Conservation (phyloP, 495 filamentous ascomycete species). For the Filosporella fistucella region DNA sequence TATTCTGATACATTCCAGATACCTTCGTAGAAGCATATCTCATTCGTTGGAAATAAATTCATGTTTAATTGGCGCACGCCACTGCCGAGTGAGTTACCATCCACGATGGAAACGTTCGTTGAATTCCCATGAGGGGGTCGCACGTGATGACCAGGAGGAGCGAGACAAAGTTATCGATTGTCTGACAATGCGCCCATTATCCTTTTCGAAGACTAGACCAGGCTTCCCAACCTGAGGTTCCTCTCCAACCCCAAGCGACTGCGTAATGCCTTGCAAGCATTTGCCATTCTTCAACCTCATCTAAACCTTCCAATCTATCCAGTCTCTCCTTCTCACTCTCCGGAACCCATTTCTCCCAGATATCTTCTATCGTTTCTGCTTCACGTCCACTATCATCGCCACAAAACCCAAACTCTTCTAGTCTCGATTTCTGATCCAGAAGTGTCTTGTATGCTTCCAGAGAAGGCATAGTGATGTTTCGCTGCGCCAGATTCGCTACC, state of each 20-base stretch:
- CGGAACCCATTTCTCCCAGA: constrained; percentile 72
- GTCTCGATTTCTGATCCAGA: constrained; percentile 57
- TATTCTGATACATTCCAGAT: no score
- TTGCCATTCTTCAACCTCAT: constrained; percentile 95
- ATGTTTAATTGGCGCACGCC: neutral
- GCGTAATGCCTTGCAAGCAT: constrained; percentile 87
- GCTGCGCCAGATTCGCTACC: constrained; percentile 83
- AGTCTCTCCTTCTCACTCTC: constrained; percentile 77
- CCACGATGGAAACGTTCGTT: neutral
- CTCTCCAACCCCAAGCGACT: constrained; percentile 63
- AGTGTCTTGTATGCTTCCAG: constrained; percentile 64
- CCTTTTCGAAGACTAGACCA: constrained; percentile 2
- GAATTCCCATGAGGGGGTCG: no score
- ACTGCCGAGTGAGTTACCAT: neutral
- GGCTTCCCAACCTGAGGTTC: constrained; percentile 8
- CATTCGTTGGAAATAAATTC: neutral
- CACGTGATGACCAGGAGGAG: no score
- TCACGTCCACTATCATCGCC: constrained; percentile 30
- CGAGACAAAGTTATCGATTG: no score
- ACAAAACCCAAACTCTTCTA: constrained; percentile 57
- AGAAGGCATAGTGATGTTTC: constrained; percentile 81
- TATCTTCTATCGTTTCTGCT: constrained; percentile 64
- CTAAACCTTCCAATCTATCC: constrained; percentile 75
- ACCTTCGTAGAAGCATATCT: no score
- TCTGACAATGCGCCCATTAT: neutral